Base-by-base conservation (phyloP, 2,329 filamentous ascomycete species). In the Aspergillus cejpii region DNA sequence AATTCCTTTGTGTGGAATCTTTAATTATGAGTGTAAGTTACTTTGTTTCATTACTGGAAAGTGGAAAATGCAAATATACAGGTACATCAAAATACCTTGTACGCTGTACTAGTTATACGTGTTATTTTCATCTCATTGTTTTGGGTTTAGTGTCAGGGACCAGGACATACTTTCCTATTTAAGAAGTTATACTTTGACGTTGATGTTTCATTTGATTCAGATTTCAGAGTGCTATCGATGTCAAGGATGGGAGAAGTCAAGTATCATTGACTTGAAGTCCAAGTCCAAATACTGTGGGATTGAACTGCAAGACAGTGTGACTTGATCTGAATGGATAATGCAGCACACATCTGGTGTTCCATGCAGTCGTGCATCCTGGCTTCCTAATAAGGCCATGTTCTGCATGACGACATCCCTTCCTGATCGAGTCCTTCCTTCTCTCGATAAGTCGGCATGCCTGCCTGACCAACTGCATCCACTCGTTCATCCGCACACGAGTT, bases 381-480 rank as follows among this genome's bases (percentile, higher is more conserved):
- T 51, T 27, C 49, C 49, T 44, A 41, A 49, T 44, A 29, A 11
- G 46, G 46, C 39, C 23, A 51, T 49, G 46, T 47, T 51, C 49
- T 34, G 47, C 37, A 50, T 50, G 48, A 48, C 48, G 41, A 43
- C 46, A 51, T 41, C 26, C 40, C 34, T 39, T 2, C 5, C 37
- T 26, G 14, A 20, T 1, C 23, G 8, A 24, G 23, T 34, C 15
- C 2, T 2, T 5, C 3, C 14, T 12, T 34, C 31, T 2, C 17
- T 34, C 10, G 17, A 19, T n/a, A 34, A 15, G 17, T 2, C 17
- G 14, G 10, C 15, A 15, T 8, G 15, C 31, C 15, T 19, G 8
- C 15, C 5, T 34, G 11, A 15, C 31, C 8, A 34, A 17, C 15
- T 20, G 1, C 15, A 3, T 34, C 5, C 15, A 19, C 8, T 24